These are phyloP conservation scores for Plasmodium adleri DNA, from an alignment of 169 alveolate genomes.

Conservation along the genomic window DNA sequence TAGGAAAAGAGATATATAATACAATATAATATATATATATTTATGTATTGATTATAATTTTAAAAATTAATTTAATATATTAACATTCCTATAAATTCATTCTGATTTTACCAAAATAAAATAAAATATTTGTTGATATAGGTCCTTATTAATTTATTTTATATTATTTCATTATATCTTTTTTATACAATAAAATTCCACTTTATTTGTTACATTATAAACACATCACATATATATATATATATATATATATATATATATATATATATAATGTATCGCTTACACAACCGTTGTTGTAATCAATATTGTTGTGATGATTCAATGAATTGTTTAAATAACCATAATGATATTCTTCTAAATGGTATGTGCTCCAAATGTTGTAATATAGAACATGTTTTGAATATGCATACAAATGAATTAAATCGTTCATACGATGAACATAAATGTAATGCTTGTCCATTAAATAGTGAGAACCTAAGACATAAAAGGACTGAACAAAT, in stretches of 20 bases:
- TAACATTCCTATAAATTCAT: too few species aligned
- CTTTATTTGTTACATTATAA: too few species aligned
- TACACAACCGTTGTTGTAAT: constrained; percentile 7
- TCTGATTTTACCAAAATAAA: too few species aligned
- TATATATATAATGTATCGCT: constrained; percentile 21
- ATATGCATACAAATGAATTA: constrained; percentile 59
- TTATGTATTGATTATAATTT: too few species aligned
- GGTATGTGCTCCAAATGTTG: constrained; percentile 22
- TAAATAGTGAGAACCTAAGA: constrained; percentile 45
- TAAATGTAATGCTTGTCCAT: constrained; percentile 36
- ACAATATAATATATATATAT: too few species aligned
- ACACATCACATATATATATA: background rate
- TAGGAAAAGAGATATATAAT: too few species aligned
- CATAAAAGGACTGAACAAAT: constrained; percentile 37
- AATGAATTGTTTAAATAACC: constrained; percentile 11
- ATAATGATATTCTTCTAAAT: constrained; percentile 57
- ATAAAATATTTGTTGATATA: too few species aligned
- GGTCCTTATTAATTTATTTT: too few species aligned
- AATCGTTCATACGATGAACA: constrained; percentile 45
- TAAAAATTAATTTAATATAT: too few species aligned
- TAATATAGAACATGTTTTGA: constrained; percentile 43
- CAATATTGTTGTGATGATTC: constrained; percentile 8
- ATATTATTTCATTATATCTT: too few species aligned
- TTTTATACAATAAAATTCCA: too few species aligned
- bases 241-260: background rate